A percentile compares a stretch with the other conserved stretches of the same genome.
phyloP scores from a whole-genome alignment of 306 rosid species.

The Lupinus albus region DNA sequence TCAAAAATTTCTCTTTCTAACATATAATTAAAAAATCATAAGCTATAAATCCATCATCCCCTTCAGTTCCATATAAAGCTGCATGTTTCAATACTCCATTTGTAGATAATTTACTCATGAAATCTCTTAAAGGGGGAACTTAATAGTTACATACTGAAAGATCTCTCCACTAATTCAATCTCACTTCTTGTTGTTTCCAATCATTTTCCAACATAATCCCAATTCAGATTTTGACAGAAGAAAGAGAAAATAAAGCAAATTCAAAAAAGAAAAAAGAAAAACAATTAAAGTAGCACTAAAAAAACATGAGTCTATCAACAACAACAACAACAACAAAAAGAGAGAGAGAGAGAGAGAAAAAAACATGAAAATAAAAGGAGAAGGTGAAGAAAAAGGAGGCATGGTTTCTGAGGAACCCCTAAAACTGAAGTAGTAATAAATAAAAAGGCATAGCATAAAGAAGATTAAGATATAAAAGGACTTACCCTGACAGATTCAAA shows the following conservation, averaged over 20 bases:
- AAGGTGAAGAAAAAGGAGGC: not conserved
- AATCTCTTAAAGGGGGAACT: slow-evolving; percentile 30
- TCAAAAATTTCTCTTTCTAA: slow-evolving; percentile 5
- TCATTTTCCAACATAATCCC: slow-evolving; percentile 15
- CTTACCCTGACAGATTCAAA: slow-evolving; percentile 52
- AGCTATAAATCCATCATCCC: slow-evolving; percentile 19
- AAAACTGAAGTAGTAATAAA: slow-evolving; percentile 29
- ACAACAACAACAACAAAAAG: no score
- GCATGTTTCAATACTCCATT: slow-evolving; percentile 25
- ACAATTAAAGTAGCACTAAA: not conserved
- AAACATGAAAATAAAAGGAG: not conserved
- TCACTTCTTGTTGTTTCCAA: not conserved
- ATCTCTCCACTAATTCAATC: not conserved
- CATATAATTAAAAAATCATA: slow-evolving; percentile 2
- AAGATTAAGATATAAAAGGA: slow-evolving; percentile 26
- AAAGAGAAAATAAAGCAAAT: slow-evolving; percentile 8
- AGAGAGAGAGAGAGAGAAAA: no score
- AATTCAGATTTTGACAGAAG: slow-evolving; percentile 32
- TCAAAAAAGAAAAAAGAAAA: slow-evolving; percentile 22
- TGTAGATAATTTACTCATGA: slow-evolving; percentile 19
- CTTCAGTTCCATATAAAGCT: slow-evolving; percentile 29
- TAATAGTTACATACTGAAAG: slow-evolving; percentile 7
- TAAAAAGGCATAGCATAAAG: slow-evolving; percentile 25
- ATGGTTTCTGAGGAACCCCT: slow-evolving; percentile 33
- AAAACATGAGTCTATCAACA: no score